Evolutionary conservation across 805 yeast genomes (phyloP).

Genomic region (Kodamaea hsintzibuensis): DNA sequence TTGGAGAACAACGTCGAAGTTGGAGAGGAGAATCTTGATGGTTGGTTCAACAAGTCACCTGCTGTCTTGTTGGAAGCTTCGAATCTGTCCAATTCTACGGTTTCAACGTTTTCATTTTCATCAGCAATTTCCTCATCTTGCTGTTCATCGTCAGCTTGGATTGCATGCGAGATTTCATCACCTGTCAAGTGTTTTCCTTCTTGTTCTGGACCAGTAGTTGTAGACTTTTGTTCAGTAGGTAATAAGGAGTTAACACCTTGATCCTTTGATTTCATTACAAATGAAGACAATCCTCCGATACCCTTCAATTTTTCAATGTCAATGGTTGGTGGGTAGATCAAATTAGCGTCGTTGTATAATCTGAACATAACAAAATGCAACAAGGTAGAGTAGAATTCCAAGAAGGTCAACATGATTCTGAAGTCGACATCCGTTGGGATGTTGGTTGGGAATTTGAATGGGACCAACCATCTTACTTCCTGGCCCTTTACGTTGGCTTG

Average conservation of each 20-base stretch:
- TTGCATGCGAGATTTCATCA: constrained; percentile 49
- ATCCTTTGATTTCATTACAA: constrained; percentile 62
- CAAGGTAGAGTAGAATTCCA: constrained; percentile 92
- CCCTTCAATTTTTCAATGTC: constrained; percentile 73
- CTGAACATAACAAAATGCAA: constrained; percentile 84
- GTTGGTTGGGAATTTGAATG: constrained; percentile 94
- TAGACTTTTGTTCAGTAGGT: constrained; percentile 29
- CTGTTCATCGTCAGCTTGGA: constrained; percentile 48
- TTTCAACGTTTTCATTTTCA: constrained; percentile 10
- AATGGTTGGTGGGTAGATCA: constrained; percentile 89
- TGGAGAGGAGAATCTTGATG: constrained; percentile 50
- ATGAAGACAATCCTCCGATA: constrained; percentile 86
- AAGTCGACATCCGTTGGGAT: constrained; percentile 94
- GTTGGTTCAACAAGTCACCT: constrained; percentile 77
- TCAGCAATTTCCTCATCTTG: constrained; percentile 28
- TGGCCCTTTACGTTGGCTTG: constrained; percentile 90
- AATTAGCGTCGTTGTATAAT: constrained; percentile 79
- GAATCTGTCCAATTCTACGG: constrained; percentile 64
- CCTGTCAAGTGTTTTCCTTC: constrained; percentile 40
- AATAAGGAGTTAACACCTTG: constrained; percentile 34
- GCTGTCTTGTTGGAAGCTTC: constrained; percentile 57
- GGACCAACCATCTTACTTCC: constrained; percentile 93
- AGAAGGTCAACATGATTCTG: constrained; percentile 93
- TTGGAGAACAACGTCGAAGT: constrained; percentile 67
- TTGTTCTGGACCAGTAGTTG: constrained; percentile 7